Evolutionary conservation across 139 green algal species (phyloP).

Genomic region (Pycnococcus provasolii): DNA sequence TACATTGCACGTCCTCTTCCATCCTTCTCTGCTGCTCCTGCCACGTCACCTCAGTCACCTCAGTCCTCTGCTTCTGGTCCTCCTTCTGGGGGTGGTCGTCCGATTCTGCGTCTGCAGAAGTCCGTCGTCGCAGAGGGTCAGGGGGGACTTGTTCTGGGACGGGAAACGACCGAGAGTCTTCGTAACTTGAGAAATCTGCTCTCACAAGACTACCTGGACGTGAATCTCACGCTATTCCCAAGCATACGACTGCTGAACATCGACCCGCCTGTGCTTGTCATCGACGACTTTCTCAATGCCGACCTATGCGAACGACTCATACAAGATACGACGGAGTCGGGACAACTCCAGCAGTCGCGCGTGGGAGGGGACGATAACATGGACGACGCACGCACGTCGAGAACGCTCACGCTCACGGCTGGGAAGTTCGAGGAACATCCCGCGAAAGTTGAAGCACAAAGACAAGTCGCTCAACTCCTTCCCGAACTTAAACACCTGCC

Average conservation of each 20-base stretch:
- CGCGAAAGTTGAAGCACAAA: conserved; percentile 4
- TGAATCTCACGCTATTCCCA: background rate
- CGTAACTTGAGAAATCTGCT: too few relatives aligned
- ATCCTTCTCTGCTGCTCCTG: too few relatives aligned
- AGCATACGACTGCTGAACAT: conserved; percentile 13
- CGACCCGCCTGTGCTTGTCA: conserved; percentile 14
- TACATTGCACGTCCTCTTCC: too few relatives aligned
- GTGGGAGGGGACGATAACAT: conserved; percentile 6
- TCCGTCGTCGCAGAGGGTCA: too few relatives aligned
- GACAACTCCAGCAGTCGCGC: background rate
- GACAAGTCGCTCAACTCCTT: background rate
- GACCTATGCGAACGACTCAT: conserved; percentile 16
- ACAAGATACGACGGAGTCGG: background rate
- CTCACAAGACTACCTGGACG: conserved; percentile 1
- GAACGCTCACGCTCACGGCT: conserved; percentile 7
- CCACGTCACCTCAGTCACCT: too few relatives aligned
- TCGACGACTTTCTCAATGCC: conserved; percentile 14
- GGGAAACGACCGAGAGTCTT: too few relatives aligned
- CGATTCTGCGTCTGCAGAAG: too few relatives aligned
- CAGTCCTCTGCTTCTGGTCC: too few relatives aligned
- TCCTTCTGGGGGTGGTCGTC: too few relatives aligned
- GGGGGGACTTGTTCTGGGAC: too few relatives aligned
- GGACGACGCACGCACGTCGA: conserved; percentile 15
- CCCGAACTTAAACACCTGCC: conserved; percentile 1
- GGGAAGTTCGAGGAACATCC: background rate